Evolutionary conservation across 2,329 filamentous ascomycete species (phyloP).

Genomic region (Phaeosphaeriaceae sp.): DNA sequence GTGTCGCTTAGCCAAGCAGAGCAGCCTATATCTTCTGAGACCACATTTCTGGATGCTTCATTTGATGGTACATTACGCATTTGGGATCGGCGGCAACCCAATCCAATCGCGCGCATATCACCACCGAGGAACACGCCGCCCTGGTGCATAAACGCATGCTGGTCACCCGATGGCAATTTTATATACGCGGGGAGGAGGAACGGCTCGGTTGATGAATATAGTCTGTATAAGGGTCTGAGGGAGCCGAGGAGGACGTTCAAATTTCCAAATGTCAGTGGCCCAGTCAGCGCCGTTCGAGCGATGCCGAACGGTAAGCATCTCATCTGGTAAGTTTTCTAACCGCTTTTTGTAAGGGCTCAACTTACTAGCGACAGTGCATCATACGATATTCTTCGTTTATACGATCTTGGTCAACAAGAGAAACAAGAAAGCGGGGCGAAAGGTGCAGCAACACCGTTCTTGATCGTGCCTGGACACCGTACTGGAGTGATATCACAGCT

Average conservation of each 20-base stretch:
- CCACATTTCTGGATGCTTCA: slow-evolving; percentile 85
- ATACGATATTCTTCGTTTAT: slow-evolving; percentile 90
- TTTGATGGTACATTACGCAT: slow-evolving; percentile 89
- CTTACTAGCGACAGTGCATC: slow-evolving; percentile 67
- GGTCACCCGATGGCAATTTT: slow-evolving; percentile 93
- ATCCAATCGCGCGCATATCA: slow-evolving; percentile 79
- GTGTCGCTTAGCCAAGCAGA: slow-evolving; percentile 42
- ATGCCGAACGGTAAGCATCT: slow-evolving; percentile 95
- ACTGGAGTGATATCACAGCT: slow-evolving; percentile 87
- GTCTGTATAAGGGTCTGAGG: slow-evolving; percentile 78
- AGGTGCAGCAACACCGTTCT: slow-evolving; percentile 85
- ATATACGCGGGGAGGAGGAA: slow-evolving; percentile 93
- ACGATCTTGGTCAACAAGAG: slow-evolving; percentile 72
- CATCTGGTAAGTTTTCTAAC: slow-evolving; percentile 68
- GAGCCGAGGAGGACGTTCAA: slow-evolving; percentile 79
- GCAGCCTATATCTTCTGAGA: slow-evolving; percentile 65
- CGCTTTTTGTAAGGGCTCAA: not conserved
- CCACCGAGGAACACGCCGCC: slow-evolving; percentile 80
- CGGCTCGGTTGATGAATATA: slow-evolving; percentile 92
- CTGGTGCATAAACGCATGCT: slow-evolving; percentile 97
- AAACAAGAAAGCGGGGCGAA: slow-evolving; percentile 63
- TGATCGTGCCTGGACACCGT: slow-evolving; percentile 91
- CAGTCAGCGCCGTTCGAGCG: slow-evolving; percentile 83
- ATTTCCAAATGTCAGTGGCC: slow-evolving; percentile 86
- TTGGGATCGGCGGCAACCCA: slow-evolving; percentile 82